Base-by-base conservation (phyloP, 2,329 filamentous ascomycete species). In the Colletotrichum sp. region DNA sequence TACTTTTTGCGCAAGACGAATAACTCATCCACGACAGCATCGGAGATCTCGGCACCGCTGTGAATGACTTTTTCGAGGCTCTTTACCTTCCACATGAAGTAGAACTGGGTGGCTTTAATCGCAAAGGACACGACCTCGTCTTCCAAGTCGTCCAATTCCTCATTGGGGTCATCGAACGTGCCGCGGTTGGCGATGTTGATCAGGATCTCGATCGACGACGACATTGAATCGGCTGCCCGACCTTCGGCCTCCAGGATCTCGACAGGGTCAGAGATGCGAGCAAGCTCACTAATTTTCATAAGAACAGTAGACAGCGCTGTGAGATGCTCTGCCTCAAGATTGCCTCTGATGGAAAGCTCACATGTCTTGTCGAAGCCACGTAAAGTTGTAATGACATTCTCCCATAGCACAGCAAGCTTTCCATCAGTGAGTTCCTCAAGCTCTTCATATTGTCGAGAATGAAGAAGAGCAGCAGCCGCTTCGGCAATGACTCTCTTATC, bases 71-170 rank as follows among this genome's bases (percentile, higher is more conserved):
- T 87, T 77, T 88, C 87, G 76, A 95, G 81, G 68, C 89, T 87
- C 69, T 92, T 91, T 26, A 94, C 90, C 82, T 97, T 96, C 97
- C 97, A 99, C 92, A 98, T 95, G 82, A 98, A 98, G 85, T 98
- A 98, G 85, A 97, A 95, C 62, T 96, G 89, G 66, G 94, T 89
- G 3, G 93, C 90, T 78, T 94, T 94, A 80, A 97, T 94, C 34
- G 95, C 93, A 79, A 93, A 94, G 3, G 91, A 89, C 8, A 95
- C 93, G 58, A 97, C 88, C 78, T 95, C 93, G 78, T 97, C 94
- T 83, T 98, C 96, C 15, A 95, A 87, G 58, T 92, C 92, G 77
- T 96, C 94, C 30, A 93, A 89, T 16, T 94, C 93, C 58, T 93
- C 91, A 70, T 95, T 92, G 5, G 92, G 87, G 70, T 93, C 92